phyloP scores from a whole-genome alignment of 1,284 basidiomycete genomes.

The Cryptococcus sp. region DNA sequence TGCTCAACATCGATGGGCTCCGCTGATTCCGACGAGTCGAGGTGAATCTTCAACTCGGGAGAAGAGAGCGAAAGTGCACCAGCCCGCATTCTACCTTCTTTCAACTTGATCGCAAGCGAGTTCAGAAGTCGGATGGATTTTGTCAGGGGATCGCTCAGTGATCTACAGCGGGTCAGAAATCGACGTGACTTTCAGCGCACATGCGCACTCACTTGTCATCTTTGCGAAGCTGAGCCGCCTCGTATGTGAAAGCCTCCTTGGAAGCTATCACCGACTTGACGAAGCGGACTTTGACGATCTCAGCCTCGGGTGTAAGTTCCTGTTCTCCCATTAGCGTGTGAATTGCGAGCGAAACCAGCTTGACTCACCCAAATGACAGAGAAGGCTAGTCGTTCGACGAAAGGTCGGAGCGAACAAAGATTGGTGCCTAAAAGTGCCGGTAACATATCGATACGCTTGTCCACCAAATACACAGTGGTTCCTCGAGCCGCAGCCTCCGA shows the following conservation, averaged over 20 bases:
- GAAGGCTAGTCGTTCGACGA: conserved; percentile 94
- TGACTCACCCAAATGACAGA: conserved; percentile 87
- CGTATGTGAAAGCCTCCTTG: conserved; percentile 96
- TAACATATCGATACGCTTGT: conserved; percentile 99
- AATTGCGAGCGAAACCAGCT: background rate
- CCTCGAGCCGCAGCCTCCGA: conserved; percentile 91
- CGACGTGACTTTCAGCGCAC: background rate
- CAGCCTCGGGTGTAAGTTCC: conserved; percentile 82
- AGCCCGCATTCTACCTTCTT: conserved; percentile 81
- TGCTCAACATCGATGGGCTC: conserved; percentile 98
- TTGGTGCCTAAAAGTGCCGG: conserved; percentile 94
- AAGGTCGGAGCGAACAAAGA: conserved; percentile 87
- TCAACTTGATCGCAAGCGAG: conserved; percentile 80
- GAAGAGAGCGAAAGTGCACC: conserved; percentile 97
- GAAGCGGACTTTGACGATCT: conserved; percentile 89
- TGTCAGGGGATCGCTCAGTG: conserved; percentile 79
- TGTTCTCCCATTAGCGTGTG: conserved; percentile 45
- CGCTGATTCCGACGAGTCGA: conserved; percentile 87
- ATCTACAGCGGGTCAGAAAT: conserved; percentile 54
- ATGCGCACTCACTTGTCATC: conserved; percentile 73
- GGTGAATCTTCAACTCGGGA: conserved; percentile 94
- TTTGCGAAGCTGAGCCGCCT: conserved; percentile 91
- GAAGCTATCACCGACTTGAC: conserved; percentile 96
- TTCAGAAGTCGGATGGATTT: conserved; percentile 88
- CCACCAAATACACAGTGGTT: conserved; percentile 97